Conservation (phyloP, 2,329 filamentous ascomycete genomes). For the Botryotinia calthae region DNA sequence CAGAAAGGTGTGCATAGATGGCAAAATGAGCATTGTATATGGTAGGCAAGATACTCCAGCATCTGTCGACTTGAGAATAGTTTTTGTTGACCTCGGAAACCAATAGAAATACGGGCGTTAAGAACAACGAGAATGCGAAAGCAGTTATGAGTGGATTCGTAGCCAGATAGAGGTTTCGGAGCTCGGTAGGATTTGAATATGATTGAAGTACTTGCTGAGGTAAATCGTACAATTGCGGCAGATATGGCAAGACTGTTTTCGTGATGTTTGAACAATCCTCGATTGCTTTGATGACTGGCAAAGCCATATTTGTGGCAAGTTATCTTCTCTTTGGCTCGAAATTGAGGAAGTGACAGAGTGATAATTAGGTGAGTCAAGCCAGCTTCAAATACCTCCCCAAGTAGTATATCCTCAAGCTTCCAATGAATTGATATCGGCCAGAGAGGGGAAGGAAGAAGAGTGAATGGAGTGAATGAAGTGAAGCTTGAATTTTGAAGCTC, state of each 20-base stretch:
- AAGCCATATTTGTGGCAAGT: conserved; percentile 49
- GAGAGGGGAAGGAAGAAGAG: neutral
- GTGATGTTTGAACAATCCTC: conserved; percentile 74
- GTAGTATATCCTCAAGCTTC: neutral
- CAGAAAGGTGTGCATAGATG: conserved; percentile 75
- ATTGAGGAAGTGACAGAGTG: neutral
- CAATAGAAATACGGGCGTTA: conserved; percentile 71
- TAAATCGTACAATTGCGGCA: conserved; percentile 67
- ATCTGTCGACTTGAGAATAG: conserved; percentile 92
- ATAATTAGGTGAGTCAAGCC: neutral
- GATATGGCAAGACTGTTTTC: conserved; percentile 71
- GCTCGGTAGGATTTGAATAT: conserved; percentile 56
- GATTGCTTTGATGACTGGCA: conserved; percentile 69
- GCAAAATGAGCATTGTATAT: conserved; percentile 83
- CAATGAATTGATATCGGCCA: neutral
- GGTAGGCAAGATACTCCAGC: conserved; percentile 87
- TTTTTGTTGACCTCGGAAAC: conserved; percentile 85
- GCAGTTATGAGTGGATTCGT: conserved; percentile 85
- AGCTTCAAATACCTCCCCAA: neutral
- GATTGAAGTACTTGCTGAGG: conserved; percentile 62
- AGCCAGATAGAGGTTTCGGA: conserved; percentile 71
- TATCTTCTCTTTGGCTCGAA: neutral
- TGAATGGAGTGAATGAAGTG: neutral
- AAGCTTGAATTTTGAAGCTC: conserved; percentile 1
- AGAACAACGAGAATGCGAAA: conserved; percentile 66